A percentile compares a stretch with the other conserved stretches of the same genome.
Conservation (phyloP, 768 basidiomycete species). For the Cystofilobasidium capitatum region DNA sequence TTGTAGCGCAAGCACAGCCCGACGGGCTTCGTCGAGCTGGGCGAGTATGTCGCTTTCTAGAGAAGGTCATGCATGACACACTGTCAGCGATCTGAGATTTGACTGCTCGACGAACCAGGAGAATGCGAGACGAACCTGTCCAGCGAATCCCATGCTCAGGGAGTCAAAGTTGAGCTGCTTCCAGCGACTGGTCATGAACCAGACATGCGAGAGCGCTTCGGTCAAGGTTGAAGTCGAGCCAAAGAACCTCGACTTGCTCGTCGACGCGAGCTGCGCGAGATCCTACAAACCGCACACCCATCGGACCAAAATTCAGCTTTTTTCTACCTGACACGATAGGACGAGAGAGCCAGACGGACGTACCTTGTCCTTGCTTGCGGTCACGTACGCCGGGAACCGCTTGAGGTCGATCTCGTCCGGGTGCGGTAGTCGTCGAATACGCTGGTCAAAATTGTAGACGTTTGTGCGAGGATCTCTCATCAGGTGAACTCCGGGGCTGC, state of each 20-base stretch:
- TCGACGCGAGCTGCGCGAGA: conserved; percentile 52
- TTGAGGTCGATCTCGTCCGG: conserved; percentile 79
- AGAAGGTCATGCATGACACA: background rate
- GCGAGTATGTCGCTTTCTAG: background rate
- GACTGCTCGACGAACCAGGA: background rate
- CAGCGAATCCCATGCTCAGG: background rate
- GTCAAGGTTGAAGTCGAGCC: conserved; percentile 88
- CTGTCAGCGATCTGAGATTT: background rate
- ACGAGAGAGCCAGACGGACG: conserved; percentile 28
- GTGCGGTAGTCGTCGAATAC: conserved; percentile 61
- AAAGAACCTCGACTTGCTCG: conserved; percentile 53
- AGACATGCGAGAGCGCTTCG: conserved; percentile 73
- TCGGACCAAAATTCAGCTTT: no score
- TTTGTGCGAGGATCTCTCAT: conserved; percentile 73
- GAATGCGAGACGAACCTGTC: background rate
- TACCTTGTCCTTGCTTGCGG: conserved; percentile 67
- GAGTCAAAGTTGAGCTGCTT: background rate
- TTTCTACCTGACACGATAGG: no score
- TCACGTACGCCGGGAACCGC: conserved; percentile 60
- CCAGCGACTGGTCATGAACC: conserved; percentile 35
- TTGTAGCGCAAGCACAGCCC: conserved; percentile 57
- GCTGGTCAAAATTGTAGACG: conserved; percentile 73
- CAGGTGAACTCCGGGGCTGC: conserved; percentile 80
- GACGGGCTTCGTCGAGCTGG: conserved; percentile 52
- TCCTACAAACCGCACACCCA: conserved; percentile 45